Percentiles rank a stretch among this genome's conserved stretches.
Conservation (phyloP, 179 eudicot species). For the Silene vulgaris region DNA sequence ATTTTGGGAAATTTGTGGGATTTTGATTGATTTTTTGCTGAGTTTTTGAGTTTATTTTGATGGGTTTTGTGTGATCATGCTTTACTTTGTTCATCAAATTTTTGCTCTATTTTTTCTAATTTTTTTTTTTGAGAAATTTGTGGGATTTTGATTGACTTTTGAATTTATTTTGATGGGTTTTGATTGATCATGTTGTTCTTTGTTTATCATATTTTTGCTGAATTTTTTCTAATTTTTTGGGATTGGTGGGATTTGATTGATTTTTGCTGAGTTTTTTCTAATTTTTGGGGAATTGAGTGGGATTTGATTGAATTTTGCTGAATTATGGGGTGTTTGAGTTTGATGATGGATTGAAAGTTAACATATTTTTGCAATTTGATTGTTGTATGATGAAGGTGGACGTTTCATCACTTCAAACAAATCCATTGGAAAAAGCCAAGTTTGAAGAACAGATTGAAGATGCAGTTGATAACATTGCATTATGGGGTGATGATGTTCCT, state of each 20-base stretch:
- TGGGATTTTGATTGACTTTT: background rate
- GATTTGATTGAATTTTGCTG: background rate
- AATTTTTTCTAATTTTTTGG: background rate
- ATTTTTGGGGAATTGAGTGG: background rate
- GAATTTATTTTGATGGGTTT: conserved; percentile 4
- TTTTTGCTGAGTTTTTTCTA: background rate
- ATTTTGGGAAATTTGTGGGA: background rate
- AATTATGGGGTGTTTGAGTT: background rate
- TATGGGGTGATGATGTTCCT: conserved; percentile 59
- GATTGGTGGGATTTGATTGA: background rate
- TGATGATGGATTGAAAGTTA: background rate
- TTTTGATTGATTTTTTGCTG: background rate
- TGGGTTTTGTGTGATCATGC: too few species aligned
- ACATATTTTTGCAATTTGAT: background rate
- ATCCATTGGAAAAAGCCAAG: conserved; percentile 33
- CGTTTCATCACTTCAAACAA: conserved; percentile 24
- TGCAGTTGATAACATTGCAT: conserved; percentile 36
- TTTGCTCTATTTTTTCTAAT: background rate
- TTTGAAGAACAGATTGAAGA: conserved; percentile 36
- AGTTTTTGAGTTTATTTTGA: background rate
- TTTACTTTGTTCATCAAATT: background rate
- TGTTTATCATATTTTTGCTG: conserved; percentile 1
- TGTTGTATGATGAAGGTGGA: conserved; percentile 28
- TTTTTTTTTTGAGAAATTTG: background rate
- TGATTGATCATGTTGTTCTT: background rate